phyloP scores from a whole-genome alignment of 2,329 filamentous ascomycete species.

The Trichoderma arundinaceum region DNA sequence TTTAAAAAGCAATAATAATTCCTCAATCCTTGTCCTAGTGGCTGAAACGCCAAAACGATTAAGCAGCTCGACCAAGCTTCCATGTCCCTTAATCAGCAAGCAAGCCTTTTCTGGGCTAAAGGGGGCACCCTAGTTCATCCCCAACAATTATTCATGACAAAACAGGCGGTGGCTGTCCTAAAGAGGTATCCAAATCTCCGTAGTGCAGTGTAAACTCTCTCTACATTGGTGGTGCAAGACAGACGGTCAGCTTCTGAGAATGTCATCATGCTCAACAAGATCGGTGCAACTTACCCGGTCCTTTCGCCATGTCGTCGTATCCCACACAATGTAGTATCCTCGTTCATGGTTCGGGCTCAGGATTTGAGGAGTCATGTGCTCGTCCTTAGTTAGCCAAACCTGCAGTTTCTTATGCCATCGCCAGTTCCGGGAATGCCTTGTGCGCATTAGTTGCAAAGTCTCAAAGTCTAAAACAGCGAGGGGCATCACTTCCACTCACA shows the following conservation, averaged over 20 bases:
- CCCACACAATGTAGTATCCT: constrained; percentile 71
- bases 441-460: constrained; percentile 23
- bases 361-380: constrained; percentile 66
- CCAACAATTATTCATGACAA: constrained; percentile 36
- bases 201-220: constrained; percentile 67
- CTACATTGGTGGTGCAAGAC: constrained; percentile 44
- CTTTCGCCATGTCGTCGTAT: constrained; percentile 65
- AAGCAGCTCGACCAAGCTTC: constrained; percentile 31
- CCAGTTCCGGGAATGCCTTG: constrained; percentile 69
- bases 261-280: background rate
- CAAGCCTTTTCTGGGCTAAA: constrained; percentile 31
- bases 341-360: constrained; percentile 65
- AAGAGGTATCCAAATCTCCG: constrained; percentile 62
- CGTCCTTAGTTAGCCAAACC: constrained; percentile 71
- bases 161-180: constrained; percentile 43
- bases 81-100: constrained; percentile 33
- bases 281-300: constrained; percentile 59
- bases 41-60: constrained; percentile 42
- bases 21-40: constrained; percentile 40
- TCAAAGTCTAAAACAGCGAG: background rate
- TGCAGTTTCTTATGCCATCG: constrained; percentile 71
- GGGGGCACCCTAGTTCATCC: constrained; percentile 17
- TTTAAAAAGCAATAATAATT: constrained; percentile 39
- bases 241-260: background rate
- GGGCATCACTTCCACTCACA: constrained; percentile 52